These are phyloP conservation scores for Fistulinella cinereoalba DNA, from an alignment of 1,284 basidiomycete genomes.

Conservation along the genomic window DNA sequence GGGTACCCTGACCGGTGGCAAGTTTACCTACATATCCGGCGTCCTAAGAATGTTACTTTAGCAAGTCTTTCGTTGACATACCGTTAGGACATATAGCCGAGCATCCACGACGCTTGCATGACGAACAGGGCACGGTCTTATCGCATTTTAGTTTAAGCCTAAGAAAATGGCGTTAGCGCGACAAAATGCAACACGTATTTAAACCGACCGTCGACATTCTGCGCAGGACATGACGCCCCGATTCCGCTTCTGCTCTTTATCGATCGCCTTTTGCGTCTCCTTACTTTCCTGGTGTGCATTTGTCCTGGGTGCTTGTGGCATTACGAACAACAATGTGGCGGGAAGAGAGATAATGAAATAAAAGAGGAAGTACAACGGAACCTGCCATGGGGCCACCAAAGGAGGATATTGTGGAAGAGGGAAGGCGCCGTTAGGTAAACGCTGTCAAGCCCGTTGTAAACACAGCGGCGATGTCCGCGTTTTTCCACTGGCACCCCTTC, in stretches of 20 bases:
- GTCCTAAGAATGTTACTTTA: background rate
- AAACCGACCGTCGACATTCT: slow-evolving; percentile 62
- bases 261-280: slow-evolving; percentile 36
- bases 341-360: background rate
- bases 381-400: slow-evolving; percentile 1
- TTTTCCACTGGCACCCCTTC: too few species aligned
- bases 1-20: slow-evolving; percentile 70
- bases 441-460: background rate
- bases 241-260: slow-evolving; percentile 59
- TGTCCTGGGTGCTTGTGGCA: slow-evolving; percentile 31
- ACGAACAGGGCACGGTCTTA: slow-evolving; percentile 71
- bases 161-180: background rate
- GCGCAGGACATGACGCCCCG: slow-evolving; percentile 69
- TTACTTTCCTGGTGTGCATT: slow-evolving; percentile 30
- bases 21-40: slow-evolving; percentile 40
- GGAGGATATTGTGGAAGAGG: slow-evolving; percentile 1
- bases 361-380: background rate
- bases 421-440: slow-evolving; percentile 26
- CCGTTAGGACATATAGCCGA: slow-evolving; percentile 75
- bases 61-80: too few species aligned
- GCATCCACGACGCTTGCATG: slow-evolving; percentile 71
- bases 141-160: slow-evolving; percentile 78
- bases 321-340: slow-evolving; percentile 1
- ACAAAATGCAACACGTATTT: background rate
- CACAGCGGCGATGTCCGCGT: too few species aligned